Evolutionary conservation across 768 basidiomycete species (phyloP).

Genomic region (Kwoniella newhampshirensis): DNA sequence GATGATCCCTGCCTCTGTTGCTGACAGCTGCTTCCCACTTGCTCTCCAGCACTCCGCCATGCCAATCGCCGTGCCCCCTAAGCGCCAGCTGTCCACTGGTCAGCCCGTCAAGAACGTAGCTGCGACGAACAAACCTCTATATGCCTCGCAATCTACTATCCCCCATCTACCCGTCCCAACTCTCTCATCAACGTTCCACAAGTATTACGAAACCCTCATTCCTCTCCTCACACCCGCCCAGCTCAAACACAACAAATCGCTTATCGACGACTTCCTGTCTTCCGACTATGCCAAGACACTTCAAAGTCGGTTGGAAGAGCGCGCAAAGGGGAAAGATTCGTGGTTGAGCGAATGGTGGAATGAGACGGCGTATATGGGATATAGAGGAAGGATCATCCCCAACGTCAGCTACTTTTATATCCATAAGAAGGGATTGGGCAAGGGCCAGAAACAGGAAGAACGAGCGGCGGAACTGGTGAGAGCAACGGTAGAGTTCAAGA

Average conservation of each 20-base stretch:
- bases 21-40: neutral
- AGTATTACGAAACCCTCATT: constrained; percentile 81
- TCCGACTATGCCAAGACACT: constrained; percentile 70
- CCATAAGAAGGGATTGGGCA: constrained; percentile 66
- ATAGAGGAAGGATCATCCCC: constrained; percentile 86
- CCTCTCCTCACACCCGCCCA: constrained; percentile 71
- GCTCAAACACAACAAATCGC: constrained; percentile 61
- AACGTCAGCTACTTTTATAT: constrained; percentile 95
- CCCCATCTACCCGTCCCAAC: constrained; percentile 79
- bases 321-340: constrained; percentile 65
- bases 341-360: constrained; percentile 99
- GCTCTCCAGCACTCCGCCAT: constrained; percentile 2
- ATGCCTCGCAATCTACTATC: constrained; percentile 65
- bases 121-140: constrained; percentile 59
- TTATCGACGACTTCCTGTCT: constrained; percentile 67
- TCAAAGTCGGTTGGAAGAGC: constrained; percentile 72
- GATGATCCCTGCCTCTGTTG: too few species aligned
- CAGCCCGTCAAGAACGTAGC: constrained; percentile 5
- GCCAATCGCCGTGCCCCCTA: constrained; percentile 9
- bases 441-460: constrained; percentile 59
- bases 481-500: constrained; percentile 79
- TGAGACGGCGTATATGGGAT: constrained; percentile 81
- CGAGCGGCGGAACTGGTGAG: constrained; percentile 81
- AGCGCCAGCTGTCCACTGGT: constrained; percentile 3
- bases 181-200: constrained; percentile 74